Evolutionary conservation across 805 yeast species (phyloP), one percentile per base, ranked within the genome.

Genomic region (Ogataea trehaloabstinens): DNA sequence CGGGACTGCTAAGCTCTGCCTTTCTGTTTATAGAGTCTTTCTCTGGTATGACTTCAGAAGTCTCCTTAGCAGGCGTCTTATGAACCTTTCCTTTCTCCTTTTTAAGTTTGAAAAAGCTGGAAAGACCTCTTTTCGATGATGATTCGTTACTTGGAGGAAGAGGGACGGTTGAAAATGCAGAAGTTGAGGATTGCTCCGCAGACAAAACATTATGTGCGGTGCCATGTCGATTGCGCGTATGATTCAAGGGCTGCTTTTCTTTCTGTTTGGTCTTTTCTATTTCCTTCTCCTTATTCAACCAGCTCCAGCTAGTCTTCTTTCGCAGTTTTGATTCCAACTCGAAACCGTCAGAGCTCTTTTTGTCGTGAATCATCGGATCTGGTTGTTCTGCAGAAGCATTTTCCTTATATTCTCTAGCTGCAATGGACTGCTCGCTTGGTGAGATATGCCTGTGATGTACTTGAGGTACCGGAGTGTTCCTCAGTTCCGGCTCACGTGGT

Each of bases 181-280:
- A 28, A 7, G 31, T 8, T 7, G 31, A 28, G 8, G 31, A n/a
- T 6, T 37, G 36, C 8, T 40, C 33, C 6, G 44, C 2, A n/a
- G 34, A 10, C 8, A 45, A 15, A 3, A 30, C 28, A 11, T 35
- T 30, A n/a, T 37, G 35, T 8, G 53, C 54, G 5, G 53, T 48
- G 4, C 61, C 61, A 32, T 58, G 61, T 38, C 63, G 48, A 24
- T 56, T 58, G 20, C 61, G 35, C 6, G 55, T 39, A 37, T 58
- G 63, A 32, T 45, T 44, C 12, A 50, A 46, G n/a, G 52, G 51
- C 3, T 49, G 45, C 16, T 35, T 44, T 4, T 42, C 48, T 28
- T 39, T 41, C 19, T 31, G 42, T 17, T 34, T 31, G 5, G 38
- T 35, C 11, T 24, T 29, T 7, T 37, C 35, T 8, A 17, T 13